A percentile compares a stretch with the other conserved stretches of the same genome.
Evolutionary conservation across 768 basidiomycete species (phyloP).

Genomic region (Boletus rubropictus): DNA sequence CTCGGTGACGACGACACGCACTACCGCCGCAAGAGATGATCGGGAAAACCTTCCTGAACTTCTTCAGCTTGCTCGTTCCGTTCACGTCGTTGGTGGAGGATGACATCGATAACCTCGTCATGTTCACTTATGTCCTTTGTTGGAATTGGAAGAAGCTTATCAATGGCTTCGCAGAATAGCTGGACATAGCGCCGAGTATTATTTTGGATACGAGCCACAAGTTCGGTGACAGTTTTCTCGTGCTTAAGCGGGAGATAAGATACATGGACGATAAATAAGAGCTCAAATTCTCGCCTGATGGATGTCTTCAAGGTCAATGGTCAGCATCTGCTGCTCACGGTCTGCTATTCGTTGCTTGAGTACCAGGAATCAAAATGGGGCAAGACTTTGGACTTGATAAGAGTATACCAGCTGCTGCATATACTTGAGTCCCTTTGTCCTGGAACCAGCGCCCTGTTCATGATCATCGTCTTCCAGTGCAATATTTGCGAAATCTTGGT

Average conservation of each 20-base stretch:
- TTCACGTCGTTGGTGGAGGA: conserved; percentile 88
- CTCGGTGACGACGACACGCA: conserved; percentile 41
- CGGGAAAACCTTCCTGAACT: conserved; percentile 75
- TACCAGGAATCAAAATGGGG: conserved; percentile 15
- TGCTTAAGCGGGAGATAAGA: conserved; percentile 39
- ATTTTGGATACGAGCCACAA: conserved; percentile 70
- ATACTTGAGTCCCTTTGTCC: conserved; percentile 60
- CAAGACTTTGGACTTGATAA: conserved; percentile 18
- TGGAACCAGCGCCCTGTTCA: conserved; percentile 24
- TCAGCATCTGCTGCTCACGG: conserved; percentile 83
- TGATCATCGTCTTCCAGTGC: conserved; percentile 52
- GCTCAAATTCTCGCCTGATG: conserved; percentile 45
- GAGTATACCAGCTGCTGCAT: conserved; percentile 71
- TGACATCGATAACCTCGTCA: conserved; percentile 94
- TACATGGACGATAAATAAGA: background rate
- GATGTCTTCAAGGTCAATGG: conserved; percentile 87
- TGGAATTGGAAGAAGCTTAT: conserved; percentile 82
- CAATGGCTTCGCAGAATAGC: conserved; percentile 86
- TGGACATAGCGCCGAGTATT: conserved; percentile 89
- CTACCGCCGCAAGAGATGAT: conserved; percentile 92
- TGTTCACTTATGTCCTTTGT: conserved; percentile 87
- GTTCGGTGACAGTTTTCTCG: conserved; percentile 62
- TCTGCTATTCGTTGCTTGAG: conserved; percentile 87
- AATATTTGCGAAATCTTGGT: conserved; percentile 63
- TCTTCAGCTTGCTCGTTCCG: conserved; percentile 79